Conservation (phyloP, 257 asterid genomes). For the Eucommia ulmoides region DNA sequence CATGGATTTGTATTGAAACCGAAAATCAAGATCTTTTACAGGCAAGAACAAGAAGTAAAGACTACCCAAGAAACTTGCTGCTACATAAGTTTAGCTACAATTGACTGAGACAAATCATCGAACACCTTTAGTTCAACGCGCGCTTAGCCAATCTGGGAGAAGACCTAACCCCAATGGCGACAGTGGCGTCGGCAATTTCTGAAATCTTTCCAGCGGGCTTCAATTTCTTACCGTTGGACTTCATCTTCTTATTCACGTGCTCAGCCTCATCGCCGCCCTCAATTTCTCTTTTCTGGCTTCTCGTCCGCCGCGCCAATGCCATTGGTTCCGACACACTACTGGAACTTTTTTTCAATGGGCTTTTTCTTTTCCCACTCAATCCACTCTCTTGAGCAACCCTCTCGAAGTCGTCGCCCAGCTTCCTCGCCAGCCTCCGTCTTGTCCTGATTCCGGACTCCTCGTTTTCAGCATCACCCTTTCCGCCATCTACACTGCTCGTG, state of each 20-base stretch:
- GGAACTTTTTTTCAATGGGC: slow-evolving; percentile 1
- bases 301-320: slow-evolving; percentile 13
- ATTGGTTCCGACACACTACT: neutral
- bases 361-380: slow-evolving; percentile 1
- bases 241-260: slow-evolving; percentile 4
- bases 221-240: slow-evolving; percentile 6
- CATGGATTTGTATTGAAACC: no score
- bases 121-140: slow-evolving; percentile 8
- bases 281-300: slow-evolving; percentile 13
- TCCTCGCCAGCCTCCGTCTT: slow-evolving; percentile 50
- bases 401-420: slow-evolving; percentile 69
- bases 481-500: neutral
- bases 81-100: no score
- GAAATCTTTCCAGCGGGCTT: slow-evolving; percentile 20
- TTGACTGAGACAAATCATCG: no score
- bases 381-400: slow-evolving; percentile 51
- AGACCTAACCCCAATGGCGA: slow-evolving; percentile 23
- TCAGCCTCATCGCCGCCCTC: neutral
- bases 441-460: neutral
- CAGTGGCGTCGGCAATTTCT: slow-evolving; percentile 11
- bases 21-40: no score
- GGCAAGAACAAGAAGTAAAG: no score
- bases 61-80: no score
- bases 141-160: slow-evolving; percentile 48
- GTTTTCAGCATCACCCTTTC: slow-evolving; percentile 28